phyloP scores from a whole-genome alignment of 2,329 filamentous ascomycete genomes.

The Diaporthe sp. region DNA sequence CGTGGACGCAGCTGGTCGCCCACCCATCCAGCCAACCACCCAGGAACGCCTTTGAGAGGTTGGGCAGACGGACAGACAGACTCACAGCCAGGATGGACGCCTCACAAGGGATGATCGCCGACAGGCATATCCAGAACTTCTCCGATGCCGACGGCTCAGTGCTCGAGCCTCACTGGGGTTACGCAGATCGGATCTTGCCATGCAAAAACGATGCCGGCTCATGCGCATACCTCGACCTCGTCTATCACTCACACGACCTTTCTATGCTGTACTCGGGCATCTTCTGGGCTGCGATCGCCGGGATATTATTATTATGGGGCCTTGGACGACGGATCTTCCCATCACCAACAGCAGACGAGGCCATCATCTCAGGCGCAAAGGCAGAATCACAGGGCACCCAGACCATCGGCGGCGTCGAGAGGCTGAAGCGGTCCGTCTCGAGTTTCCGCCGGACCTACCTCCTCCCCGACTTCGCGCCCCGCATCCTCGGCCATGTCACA shows the following conservation, averaged over 20 bases:
- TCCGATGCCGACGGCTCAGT: conserved; percentile 49
- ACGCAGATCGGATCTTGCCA: conserved; percentile 59
- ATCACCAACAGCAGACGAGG: background rate
- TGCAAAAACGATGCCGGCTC: conserved; percentile 62
- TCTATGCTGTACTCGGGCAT: conserved; percentile 66
- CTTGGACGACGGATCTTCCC: conserved; percentile 46
- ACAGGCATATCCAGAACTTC: conserved; percentile 58
- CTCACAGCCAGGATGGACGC: conserved; percentile 34
- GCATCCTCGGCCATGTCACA: conserved; percentile 76
- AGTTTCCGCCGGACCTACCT: conserved; percentile 62
- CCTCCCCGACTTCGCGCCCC: conserved; percentile 69
- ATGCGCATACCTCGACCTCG: conserved; percentile 64
- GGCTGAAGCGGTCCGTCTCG: conserved; percentile 39
- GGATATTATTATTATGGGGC: conserved; percentile 60
- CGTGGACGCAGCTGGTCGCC: background rate
- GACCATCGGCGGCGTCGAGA: conserved; percentile 28
- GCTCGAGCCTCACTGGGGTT: conserved; percentile 60
- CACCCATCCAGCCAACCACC: background rate
- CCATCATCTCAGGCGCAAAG: background rate
- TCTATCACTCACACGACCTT: conserved; percentile 63
- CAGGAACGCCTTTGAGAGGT: conserved; percentile 1
- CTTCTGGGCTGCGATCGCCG: conserved; percentile 62
- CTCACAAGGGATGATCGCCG: conserved; percentile 40
- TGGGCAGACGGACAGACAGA: background rate
- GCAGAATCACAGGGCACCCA: background rate